Conservation (phyloP, 495 filamentous ascomycete genomes). For the Lentithecium fluviatile region DNA sequence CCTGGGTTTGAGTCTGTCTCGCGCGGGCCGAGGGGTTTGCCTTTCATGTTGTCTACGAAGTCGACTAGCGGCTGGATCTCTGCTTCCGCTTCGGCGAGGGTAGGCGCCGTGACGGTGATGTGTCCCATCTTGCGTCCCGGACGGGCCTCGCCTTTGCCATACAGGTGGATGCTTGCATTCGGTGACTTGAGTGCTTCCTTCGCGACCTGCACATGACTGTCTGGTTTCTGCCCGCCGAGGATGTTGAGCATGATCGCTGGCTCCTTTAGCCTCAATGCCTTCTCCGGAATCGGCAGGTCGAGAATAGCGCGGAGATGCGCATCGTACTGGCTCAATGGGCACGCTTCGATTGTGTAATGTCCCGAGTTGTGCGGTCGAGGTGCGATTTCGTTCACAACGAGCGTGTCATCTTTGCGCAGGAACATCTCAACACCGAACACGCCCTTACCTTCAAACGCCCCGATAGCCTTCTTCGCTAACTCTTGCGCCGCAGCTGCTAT, state of each 20-base stretch:
- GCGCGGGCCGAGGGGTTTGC: slow-evolving; percentile 11
- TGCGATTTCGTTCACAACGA: slow-evolving; percentile 92
- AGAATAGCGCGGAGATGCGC: slow-evolving; percentile 85
- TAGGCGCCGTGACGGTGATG: slow-evolving; percentile 70
- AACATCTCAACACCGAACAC: slow-evolving; percentile 98
- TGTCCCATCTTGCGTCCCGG: slow-evolving; percentile 95
- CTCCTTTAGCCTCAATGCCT: slow-evolving; percentile 57
- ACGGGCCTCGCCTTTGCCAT: slow-evolving; percentile 82
- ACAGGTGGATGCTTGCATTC: slow-evolving; percentile 75
- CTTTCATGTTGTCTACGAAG: slow-evolving; percentile 35
- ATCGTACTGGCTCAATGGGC: slow-evolving; percentile 85
- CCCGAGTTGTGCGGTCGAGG: slow-evolving; percentile 94
- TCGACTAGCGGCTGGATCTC: slow-evolving; percentile 53
- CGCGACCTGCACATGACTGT: slow-evolving; percentile 69
- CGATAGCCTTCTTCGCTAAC: slow-evolving; percentile 75
- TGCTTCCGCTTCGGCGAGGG: slow-evolving; percentile 69
- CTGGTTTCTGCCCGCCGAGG: slow-evolving; percentile 68
- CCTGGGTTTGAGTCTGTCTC: slow-evolving; percentile 9
- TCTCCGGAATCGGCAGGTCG: slow-evolving; percentile 66
- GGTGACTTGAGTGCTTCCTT: slow-evolving; percentile 60
- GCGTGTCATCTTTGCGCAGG: slow-evolving; percentile 66
- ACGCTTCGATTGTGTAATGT: slow-evolving; percentile 95
- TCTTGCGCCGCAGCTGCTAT: slow-evolving; percentile 67
- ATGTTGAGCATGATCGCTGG: slow-evolving; percentile 95
- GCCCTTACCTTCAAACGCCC: slow-evolving; percentile 79